A percentile compares a stretch with the other conserved stretches of the same genome.
These are phyloP conservation scores for Metschnikowia similis DNA, from an alignment of 805 yeast species.

Conservation along the genomic window DNA sequence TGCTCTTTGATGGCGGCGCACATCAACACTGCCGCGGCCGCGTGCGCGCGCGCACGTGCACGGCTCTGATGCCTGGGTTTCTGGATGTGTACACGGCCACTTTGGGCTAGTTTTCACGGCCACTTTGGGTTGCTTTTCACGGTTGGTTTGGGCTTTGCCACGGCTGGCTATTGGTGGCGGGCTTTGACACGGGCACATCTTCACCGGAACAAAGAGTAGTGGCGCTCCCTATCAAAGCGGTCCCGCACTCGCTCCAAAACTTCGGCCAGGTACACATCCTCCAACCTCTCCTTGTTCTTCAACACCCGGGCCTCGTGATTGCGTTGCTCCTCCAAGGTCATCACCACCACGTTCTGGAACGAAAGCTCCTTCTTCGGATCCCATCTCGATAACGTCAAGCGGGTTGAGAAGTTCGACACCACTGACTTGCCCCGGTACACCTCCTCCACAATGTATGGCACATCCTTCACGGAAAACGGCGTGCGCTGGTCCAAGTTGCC, in stretches of 20 bases:
- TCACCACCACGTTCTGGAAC: constrained; percentile 74
- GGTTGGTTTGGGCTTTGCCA: too few species aligned
- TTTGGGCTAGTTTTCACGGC: too few species aligned
- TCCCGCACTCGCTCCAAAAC: constrained; percentile 53
- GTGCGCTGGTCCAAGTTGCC: constrained; percentile 70
- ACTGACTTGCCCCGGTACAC: constrained; percentile 91
- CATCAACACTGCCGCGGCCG: neutral
- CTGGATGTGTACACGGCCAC: too few species aligned
- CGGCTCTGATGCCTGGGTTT: too few species aligned
- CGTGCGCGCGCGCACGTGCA: neutral
- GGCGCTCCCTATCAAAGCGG: constrained; percentile 71
- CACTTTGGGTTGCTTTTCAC: too few species aligned
- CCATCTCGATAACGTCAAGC: constrained; percentile 83
- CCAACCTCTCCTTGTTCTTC: constrained; percentile 57
- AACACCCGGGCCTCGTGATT: constrained; percentile 74
- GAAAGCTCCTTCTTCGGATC: constrained; percentile 60
- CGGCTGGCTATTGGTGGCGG: too few species aligned
- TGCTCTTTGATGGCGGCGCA: neutral
- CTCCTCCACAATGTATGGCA: constrained; percentile 83
- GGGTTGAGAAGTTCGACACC: constrained; percentile 74
- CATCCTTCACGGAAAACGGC: constrained; percentile 69
- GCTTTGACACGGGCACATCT: neutral
- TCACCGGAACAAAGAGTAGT: constrained; percentile 45
- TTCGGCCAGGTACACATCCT: constrained; percentile 59
- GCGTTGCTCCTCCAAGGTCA: constrained; percentile 86